phyloP scores from a whole-genome alignment of 129 eudicot species.

The Apium graveolens region DNA sequence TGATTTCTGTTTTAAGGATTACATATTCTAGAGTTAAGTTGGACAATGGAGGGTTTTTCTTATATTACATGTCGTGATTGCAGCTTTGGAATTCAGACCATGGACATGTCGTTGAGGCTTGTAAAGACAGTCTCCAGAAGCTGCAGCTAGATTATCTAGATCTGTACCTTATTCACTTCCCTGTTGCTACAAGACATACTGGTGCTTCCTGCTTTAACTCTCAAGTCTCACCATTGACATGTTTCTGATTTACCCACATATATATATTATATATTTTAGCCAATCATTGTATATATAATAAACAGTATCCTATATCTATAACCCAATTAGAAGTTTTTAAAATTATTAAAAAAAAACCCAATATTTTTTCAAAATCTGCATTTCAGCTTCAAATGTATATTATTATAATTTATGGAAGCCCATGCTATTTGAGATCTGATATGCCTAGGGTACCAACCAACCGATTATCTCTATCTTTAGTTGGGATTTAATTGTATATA shows the following conservation, averaged over 20 bases:
- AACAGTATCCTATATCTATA: neutral
- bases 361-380: neutral
- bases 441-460: neutral
- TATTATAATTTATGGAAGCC: too few relatives aligned
- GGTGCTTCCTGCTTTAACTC: constrained; percentile 29
- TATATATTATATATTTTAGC: too few relatives aligned
- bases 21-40: neutral
- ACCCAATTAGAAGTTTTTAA: neutral
- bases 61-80: constrained; percentile 6
- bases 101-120: constrained; percentile 86
- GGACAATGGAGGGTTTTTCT: neutral
- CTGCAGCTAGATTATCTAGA: constrained; percentile 83
- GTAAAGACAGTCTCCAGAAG: constrained; percentile 81
- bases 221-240: neutral
- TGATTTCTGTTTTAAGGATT: neutral
- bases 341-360: neutral
- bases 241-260: too few relatives aligned
- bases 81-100: constrained; percentile 97
- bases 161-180: constrained; percentile 75
- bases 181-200: constrained; percentile 77
- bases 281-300: too few relatives aligned
- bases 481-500: neutral
- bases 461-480: neutral
- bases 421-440: neutral
- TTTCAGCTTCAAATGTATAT: neutral